phyloP scores from a whole-genome alignment of 1,284 basidiomycete species.

The Pterula multifida region DNA sequence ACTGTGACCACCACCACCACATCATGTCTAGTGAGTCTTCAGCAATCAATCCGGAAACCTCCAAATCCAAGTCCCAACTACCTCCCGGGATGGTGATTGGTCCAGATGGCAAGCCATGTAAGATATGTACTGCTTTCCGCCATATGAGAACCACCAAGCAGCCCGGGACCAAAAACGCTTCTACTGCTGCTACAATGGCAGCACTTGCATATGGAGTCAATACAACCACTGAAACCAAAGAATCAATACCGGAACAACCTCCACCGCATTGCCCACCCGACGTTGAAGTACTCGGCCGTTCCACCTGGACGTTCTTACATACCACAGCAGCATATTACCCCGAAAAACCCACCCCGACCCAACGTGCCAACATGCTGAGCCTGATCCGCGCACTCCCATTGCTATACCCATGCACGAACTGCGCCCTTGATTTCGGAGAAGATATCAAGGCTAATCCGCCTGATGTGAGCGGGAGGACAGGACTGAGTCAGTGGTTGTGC shows the following conservation, averaged over 20 bases:
- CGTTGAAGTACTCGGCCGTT: conserved; percentile 73
- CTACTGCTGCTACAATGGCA: conserved; percentile 25
- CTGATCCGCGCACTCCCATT: conserved; percentile 68
- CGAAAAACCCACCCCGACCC: conserved; percentile 53
- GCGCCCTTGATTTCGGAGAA: conserved; percentile 70
- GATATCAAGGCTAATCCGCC: conserved; percentile 59
- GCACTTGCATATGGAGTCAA: conserved; percentile 25
- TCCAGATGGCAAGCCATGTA: conserved; percentile 89
- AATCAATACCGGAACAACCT: conserved; percentile 23
- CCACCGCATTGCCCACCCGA: conserved; percentile 77
- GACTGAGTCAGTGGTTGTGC: conserved; percentile 79
- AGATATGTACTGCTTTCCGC: conserved; percentile 75
- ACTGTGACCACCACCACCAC: neutral
- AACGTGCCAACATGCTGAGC: conserved; percentile 72
- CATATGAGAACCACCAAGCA: conserved; percentile 46
- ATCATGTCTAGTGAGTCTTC: neutral
- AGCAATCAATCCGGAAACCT: neutral
- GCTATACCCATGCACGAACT: conserved; percentile 81
- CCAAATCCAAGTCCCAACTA: conserved; percentile 9
- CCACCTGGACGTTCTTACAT: conserved; percentile 95
- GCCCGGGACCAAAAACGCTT: conserved; percentile 6
- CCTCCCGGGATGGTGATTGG: conserved; percentile 80
- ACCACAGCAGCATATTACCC: conserved; percentile 91
- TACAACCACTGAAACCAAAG: conserved; percentile 11
- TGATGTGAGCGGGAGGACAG: conserved; percentile 56